Evolutionary conservation across 208 protist species (phyloP).

Genomic region (Trypanosoma congolense): DNA sequence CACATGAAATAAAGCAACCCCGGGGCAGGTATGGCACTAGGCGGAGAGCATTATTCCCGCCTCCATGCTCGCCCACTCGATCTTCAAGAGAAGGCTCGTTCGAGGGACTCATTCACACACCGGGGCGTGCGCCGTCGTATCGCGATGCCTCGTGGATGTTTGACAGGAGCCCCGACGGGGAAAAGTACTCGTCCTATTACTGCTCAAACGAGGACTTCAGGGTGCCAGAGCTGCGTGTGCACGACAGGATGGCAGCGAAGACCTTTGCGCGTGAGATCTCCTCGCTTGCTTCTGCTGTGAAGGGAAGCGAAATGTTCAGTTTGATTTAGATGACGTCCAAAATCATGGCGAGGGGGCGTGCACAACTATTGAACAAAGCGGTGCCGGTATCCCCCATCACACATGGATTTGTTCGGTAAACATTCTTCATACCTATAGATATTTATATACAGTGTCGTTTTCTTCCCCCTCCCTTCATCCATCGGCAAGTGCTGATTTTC

Average conservation of each 20-base stretch:
- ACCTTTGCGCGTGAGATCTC: constrained; percentile 18
- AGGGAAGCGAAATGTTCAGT: constrained; percentile 9
- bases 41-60: background rate
- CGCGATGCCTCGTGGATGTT: background rate
- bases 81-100: background rate
- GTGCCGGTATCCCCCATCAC: no score
- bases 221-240: constrained; percentile 6
- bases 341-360: no score
- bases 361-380: no score
- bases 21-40: background rate
- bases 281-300: constrained; percentile 11
- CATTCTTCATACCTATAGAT: no score
- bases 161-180: background rate
- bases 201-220: background rate
- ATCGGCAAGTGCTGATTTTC: no score
- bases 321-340: no score
- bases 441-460: no score
- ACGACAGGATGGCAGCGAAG: constrained; percentile 8
- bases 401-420: no score
- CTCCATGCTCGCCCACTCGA: background rate
- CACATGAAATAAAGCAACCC: no score
- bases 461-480: no score
- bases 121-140: background rate
- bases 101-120: constrained; percentile 22
- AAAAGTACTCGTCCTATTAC: background rate